Percentiles rank a stretch among this genome's conserved stretches.
These are phyloP conservation scores for Fennellomyces sp. DNA, from an alignment of 371 early-diverging fungal species.

Conservation along the genomic window DNA sequence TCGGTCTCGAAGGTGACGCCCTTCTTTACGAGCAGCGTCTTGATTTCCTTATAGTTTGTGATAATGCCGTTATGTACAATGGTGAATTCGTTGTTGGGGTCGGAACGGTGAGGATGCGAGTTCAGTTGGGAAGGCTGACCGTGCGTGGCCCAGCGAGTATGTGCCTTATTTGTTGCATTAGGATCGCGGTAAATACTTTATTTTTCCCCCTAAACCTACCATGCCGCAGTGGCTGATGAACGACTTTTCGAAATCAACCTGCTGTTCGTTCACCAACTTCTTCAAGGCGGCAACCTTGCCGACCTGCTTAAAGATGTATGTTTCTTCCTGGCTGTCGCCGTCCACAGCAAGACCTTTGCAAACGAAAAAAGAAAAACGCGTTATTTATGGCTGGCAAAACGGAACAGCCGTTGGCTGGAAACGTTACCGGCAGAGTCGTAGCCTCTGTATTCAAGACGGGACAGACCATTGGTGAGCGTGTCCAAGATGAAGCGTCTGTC, in stretches of 20 bases:
- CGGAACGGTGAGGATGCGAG: conserved; percentile 96
- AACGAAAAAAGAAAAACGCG: background rate
- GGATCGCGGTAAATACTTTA: background rate
- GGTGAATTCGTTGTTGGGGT: conserved; percentile 86
- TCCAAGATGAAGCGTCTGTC: conserved; percentile 85
- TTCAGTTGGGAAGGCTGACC: conserved; percentile 93
- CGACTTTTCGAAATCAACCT: conserved; percentile 69
- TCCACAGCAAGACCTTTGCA: conserved; percentile 83
- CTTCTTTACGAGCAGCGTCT: conserved; percentile 92
- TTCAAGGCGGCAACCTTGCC: conserved; percentile 94
- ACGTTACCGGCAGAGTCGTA: conserved; percentile 93
- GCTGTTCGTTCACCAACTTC: conserved; percentile 70
- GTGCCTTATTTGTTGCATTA: conserved; percentile 58
- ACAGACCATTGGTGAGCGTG: conserved; percentile 89
- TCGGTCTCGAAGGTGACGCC: conserved; percentile 93
- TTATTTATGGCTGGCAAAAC: background rate
- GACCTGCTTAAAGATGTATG: conserved; percentile 86
- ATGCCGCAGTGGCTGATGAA: conserved; percentile 88
- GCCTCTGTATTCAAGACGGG: conserved; percentile 97
- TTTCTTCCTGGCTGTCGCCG: conserved; percentile 74
- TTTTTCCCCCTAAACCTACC: conserved; percentile 22
- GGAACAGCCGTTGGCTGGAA: too few relatives aligned
- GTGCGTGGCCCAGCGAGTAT: conserved; percentile 99
- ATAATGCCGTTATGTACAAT: conserved; percentile 99
- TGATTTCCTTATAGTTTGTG: conserved; percentile 97